These are phyloP conservation scores for Penicillium desertorum DNA, from an alignment of 495 filamentous ascomycete species.

Conservation along the genomic window DNA sequence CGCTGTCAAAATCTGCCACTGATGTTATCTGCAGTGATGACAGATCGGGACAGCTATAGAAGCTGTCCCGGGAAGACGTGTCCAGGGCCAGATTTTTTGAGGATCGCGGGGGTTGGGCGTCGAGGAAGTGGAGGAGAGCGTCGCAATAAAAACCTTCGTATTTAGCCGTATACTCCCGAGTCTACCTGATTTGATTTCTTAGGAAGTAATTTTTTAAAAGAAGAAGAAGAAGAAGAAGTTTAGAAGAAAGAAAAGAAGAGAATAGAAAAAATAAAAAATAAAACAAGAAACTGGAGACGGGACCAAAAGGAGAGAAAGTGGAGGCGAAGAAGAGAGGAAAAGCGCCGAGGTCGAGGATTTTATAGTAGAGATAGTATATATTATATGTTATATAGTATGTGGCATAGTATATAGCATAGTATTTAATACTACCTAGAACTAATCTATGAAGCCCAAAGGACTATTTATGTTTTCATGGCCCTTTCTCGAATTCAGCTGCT, in stretches of 20 bases:
- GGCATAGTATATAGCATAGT: no score
- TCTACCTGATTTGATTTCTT: not conserved
- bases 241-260: conserved; percentile 3
- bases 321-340: conserved; percentile 10
- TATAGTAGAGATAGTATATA: not conserved
- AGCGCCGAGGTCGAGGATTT: conserved; percentile 11
- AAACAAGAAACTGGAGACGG: conserved; percentile 6
- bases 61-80: conserved; percentile 48
- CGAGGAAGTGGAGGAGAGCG: conserved; percentile 21
- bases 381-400: no score
- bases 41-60: conserved; percentile 53
- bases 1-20: conserved; percentile 21
- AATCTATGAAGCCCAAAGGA: not conserved
- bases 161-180: conserved; percentile 12
- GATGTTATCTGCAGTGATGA: conserved; percentile 37
- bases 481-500: conserved; percentile 20
- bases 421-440: no score
- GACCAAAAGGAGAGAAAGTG: conserved; percentile 14
- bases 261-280: conserved; percentile 2
- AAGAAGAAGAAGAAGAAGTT: not conserved
- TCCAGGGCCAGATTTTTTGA: conserved; percentile 50
- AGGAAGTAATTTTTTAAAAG: not conserved
- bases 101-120: conserved; percentile 30
- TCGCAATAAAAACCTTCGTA: conserved; percentile 31
- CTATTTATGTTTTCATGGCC: conserved; percentile 4